Percentiles rank a stretch among this genome's conserved stretches.
These are phyloP conservation scores for Phaeosphaeria sp. DNA, from an alignment of 2,329 filamentous ascomycete species.

Conservation along the genomic window DNA sequence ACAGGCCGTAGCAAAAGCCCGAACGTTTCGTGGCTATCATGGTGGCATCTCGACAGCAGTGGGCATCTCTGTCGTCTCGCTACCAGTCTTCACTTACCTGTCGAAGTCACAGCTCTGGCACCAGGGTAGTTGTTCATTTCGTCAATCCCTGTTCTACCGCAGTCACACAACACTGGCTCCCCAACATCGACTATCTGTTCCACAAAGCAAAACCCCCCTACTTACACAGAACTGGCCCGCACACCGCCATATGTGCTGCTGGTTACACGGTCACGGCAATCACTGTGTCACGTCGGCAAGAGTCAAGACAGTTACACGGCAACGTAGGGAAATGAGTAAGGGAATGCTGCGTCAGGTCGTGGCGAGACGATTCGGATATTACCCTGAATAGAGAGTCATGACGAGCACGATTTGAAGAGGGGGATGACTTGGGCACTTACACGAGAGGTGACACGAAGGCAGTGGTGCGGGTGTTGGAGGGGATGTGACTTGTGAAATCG, in stretches of 20 bases:
- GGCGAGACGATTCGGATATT: not conserved
- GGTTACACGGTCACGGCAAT: not conserved
- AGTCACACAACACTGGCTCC: not conserved
- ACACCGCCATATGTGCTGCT: not conserved
- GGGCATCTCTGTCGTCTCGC: too few species aligned
- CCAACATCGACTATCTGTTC: not conserved
- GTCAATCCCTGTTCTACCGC: not conserved
- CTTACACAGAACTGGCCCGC: not conserved
- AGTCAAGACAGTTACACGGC: not conserved
- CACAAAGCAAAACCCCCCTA: not conserved
- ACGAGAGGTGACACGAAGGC: not conserved
- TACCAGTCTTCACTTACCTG: too few species aligned
- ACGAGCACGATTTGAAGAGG: not conserved
- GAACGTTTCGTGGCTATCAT: too few species aligned
- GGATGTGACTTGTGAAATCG: not conserved
- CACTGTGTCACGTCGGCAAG: not conserved
- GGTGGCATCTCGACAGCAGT: too few species aligned
- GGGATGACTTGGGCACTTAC: not conserved
- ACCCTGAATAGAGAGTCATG: not conserved
- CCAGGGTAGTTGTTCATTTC: too few species aligned
- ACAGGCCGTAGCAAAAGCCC: too few species aligned
- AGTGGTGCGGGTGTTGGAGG: not conserved
- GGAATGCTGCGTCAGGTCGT: not conserved
- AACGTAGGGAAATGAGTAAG: not conserved
- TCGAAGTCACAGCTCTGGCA: too few species aligned